phyloP scores from a whole-genome alignment of 2,329 filamentous ascomycete genomes.

The Fusarium proliferatum region DNA sequence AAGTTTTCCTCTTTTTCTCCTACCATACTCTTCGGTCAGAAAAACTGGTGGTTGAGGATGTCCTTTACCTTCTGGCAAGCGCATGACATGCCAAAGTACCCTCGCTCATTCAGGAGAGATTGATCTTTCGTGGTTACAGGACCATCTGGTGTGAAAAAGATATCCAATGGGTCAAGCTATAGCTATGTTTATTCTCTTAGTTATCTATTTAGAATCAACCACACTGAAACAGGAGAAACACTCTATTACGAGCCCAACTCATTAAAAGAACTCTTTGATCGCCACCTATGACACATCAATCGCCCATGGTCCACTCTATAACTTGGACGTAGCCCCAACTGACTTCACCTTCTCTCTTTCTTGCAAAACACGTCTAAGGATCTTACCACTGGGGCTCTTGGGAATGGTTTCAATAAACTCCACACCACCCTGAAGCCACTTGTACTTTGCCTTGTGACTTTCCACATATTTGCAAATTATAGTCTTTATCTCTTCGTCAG shows the following conservation, averaged over 20 bases:
- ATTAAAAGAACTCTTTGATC: fast-evolving
- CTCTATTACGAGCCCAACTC: neutral
- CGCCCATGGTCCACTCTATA: neutral
- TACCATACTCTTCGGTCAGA: fast-evolving
- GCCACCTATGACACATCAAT: fast-evolving
- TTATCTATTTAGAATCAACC: neutral
- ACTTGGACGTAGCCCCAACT: fast-evolving
- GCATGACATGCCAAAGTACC: fast-evolving
- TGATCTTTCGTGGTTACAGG: fast-evolving
- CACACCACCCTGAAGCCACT: neutral
- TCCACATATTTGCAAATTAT: neutral
- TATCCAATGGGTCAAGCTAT: neutral
- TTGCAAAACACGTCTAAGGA: neutral
- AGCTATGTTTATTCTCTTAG: neutral
- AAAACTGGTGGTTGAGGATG: fast-evolving
- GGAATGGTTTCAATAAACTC: neutral
- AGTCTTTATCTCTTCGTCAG: neutral
- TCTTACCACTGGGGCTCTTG: neutral
- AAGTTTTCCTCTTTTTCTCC: too few relatives aligned
- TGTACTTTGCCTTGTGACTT: neutral
- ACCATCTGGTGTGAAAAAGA: too few relatives aligned
- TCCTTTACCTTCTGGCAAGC: neutral
- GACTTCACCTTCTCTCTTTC: neutral
- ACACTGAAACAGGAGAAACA: neutral
- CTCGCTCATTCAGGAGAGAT: fast-evolving